Evolutionary conservation across 768 basidiomycete species (phyloP), one percentile per base, ranked within the genome.

Genomic region (Psilocybe sp.): DNA sequence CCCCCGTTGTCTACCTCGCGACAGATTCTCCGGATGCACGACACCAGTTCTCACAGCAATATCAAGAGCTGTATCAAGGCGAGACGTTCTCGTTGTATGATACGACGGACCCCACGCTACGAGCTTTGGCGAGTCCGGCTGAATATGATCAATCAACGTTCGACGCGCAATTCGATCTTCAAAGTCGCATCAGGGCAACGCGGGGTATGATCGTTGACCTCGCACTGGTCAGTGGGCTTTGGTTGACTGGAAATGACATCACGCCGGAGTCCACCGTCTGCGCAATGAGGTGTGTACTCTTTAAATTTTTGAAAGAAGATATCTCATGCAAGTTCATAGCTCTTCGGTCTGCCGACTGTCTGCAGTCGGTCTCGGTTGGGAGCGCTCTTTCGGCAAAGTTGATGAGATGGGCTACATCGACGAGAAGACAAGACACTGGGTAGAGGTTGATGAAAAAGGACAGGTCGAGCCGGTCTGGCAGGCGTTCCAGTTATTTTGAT

Each of bases 131-230:
- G 15, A 81, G 82, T 54, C 71, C 70, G 16, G 60, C 59, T 16
- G 78, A 76, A 41, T 88, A 88, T 57, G 66, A 71, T 31, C 85
- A 86, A 64, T 61, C 66, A 18, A 66, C 74, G 31, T 88, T 84
- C 54, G 61, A 72, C 44, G 48, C 23, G 23, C 23, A 59, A 37
- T 56, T 80, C 16, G 57, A 64, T n/a, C 49, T 64, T 7, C 66
- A 66, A 33, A 70, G 72, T 40, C 67, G 84, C 48, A 63, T 77
- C 13, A 59, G 58, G n/a, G 72, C 78, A 20, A 87, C 85, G 14
- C 73, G 71, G 42, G 87, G 86, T 1, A 79, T 82, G 73, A 61
- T 89, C 41, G 78, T 87, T 5, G 87, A 89, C 63, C 76, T 87
- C 52, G 86, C 87, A 10, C 51, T 87, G 59, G 51, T 87, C 19